These are phyloP conservation scores for Hypoxylon sp. DNA, from an alignment of 2,329 filamentous ascomycete species.

Conservation along the genomic window DNA sequence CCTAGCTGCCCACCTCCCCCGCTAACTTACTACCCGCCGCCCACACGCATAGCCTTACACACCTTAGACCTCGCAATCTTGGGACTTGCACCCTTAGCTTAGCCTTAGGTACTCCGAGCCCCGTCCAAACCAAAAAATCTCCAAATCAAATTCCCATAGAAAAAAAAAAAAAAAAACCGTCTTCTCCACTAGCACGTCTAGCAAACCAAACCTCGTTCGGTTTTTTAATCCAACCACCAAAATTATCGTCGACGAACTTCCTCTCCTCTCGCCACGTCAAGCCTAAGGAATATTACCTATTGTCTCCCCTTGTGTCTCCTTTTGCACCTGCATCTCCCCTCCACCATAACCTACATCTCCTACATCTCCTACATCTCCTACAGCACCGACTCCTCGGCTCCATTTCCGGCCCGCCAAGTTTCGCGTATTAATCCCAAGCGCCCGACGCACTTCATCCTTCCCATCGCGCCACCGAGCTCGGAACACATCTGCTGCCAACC, in stretches of 20 bases:
- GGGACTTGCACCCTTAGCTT: conserved; percentile 22
- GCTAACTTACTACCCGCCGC: conserved; percentile 6
- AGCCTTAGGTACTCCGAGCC: conserved; percentile 36
- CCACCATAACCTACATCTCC: too few species aligned
- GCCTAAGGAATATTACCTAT: too few species aligned
- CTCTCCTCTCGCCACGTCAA: conserved; percentile 12
- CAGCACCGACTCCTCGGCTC: conserved; percentile 22
- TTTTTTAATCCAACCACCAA: conserved; percentile 30
- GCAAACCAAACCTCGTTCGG: conserved; percentile 23
- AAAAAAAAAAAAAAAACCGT: conserved; percentile 5
- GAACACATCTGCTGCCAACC: conserved; percentile 12
- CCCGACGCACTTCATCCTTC: conserved; percentile 20
- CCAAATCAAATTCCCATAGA: conserved; percentile 21
- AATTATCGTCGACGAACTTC: conserved; percentile 10
- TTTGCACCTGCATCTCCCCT: conserved; percentile 5
- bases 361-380: background rate
- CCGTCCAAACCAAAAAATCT: conserved; percentile 33
- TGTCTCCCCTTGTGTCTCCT: too few species aligned
- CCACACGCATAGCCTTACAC: background rate
- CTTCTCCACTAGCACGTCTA: conserved; percentile 33
- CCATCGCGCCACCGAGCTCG: conserved; percentile 26
- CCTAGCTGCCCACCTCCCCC: conserved; percentile 2
- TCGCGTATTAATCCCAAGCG: conserved; percentile 29
- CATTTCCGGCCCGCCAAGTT: conserved; percentile 12
- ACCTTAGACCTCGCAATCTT: too few species aligned